A percentile compares a stretch with the other conserved stretches of the same genome.
These are phyloP conservation scores for Barnettozyma botsteinii DNA, from an alignment of 805 yeast genomes.

Conservation along the genomic window DNA sequence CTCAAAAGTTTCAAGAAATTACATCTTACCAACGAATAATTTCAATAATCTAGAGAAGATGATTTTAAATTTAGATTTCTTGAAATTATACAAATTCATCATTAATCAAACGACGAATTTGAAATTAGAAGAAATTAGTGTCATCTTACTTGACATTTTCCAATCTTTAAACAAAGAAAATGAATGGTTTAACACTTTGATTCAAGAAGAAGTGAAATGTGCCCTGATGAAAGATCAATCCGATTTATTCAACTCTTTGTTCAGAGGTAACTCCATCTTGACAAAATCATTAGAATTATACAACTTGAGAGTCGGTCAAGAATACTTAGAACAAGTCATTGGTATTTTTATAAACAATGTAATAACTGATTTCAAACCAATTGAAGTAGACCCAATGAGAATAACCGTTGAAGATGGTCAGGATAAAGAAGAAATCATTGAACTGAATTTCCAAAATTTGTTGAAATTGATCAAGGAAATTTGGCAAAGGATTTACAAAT, in stretches of 20 bases:
- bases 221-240: conserved; percentile 9
- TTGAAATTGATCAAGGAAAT: conserved; percentile 46
- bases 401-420: conserved; percentile 34
- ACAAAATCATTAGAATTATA: conserved; percentile 78
- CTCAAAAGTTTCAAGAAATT: conserved; percentile 44
- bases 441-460: conserved; percentile 44
- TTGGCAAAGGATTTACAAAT: conserved; percentile 60
- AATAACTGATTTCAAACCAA: conserved; percentile 41
- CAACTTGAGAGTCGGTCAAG: conserved; percentile 71
- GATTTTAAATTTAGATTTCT: conserved; percentile 47
- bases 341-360: conserved; percentile 61
- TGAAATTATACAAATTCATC: conserved; percentile 43
- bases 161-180: conserved; percentile 64
- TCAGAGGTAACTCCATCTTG: conserved; percentile 80
- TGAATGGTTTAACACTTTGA: conserved; percentile 66
- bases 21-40: conserved; percentile 52
- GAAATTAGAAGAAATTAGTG: conserved; percentile 49
- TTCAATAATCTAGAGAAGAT: conserved; percentile 60
- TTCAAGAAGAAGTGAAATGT: conserved; percentile 53
- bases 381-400: conserved; percentile 76
- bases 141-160: conserved; percentile 64
- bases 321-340: conserved; percentile 65
- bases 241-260: conserved; percentile 55
- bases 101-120: conserved; percentile 25
- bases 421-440: conserved; percentile 36